A percentile compares a stretch with the other conserved stretches of the same genome.
Evolutionary conservation across 495 filamentous ascomycete genomes (phyloP).

Genomic region (Evernia prunastri): DNA sequence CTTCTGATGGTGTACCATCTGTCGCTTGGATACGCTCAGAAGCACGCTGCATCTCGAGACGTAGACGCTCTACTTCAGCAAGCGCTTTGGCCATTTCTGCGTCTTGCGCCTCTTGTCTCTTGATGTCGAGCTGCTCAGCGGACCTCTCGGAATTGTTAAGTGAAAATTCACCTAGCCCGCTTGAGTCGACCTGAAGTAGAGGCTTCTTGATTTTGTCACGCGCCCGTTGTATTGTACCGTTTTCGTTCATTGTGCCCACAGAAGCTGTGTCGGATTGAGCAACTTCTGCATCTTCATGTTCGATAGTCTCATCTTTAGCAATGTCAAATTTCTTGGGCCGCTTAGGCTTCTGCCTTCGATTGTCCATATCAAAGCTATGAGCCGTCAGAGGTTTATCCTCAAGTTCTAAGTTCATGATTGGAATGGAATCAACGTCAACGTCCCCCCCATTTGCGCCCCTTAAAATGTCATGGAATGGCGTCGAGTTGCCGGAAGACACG

Average conservation of each 20-base stretch:
- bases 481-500: slow-evolving; percentile 47
- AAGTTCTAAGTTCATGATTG: slow-evolving; percentile 84
- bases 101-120: slow-evolving; percentile 59
- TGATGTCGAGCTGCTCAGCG: slow-evolving; percentile 36
- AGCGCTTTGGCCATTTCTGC: slow-evolving; percentile 78
- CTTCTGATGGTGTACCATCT: slow-evolving; percentile 63
- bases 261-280: background rate
- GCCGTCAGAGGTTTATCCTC: slow-evolving; percentile 37
- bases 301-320: slow-evolving; percentile 53
- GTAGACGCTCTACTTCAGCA: slow-evolving; percentile 74
- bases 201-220: slow-evolving; percentile 41
- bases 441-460: slow-evolving; percentile 61
- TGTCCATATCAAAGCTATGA: slow-evolving; percentile 16
- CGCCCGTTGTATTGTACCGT: background rate
- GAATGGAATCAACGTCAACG: slow-evolving; percentile 87
- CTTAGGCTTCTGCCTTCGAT: slow-evolving; percentile 24
- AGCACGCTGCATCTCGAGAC: slow-evolving; percentile 86
- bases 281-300: slow-evolving; percentile 24
- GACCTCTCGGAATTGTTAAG: slow-evolving; percentile 47
- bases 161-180: slow-evolving; percentile 59
- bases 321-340: slow-evolving; percentile 49
- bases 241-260: background rate
- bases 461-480: slow-evolving; percentile 66
- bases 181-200: slow-evolving; percentile 79
- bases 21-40: slow-evolving; percentile 68